These are phyloP conservation scores for Monilinia laxa DNA, from an alignment of 2,329 filamentous ascomycete genomes.

Conservation along the genomic window DNA sequence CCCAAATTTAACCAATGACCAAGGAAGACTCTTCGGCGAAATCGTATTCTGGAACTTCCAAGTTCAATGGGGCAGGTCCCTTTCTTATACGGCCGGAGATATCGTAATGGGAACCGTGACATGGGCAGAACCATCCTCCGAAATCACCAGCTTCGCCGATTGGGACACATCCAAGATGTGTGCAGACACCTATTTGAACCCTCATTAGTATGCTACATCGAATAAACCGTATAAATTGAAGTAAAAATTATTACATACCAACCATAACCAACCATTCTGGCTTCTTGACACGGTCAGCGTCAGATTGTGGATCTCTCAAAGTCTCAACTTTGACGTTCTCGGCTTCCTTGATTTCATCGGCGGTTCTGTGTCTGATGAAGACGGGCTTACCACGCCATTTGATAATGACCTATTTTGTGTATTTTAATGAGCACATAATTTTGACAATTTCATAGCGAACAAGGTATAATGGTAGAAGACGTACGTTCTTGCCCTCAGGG, in stretches of 20 bases:
- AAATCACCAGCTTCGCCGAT: slow-evolving; percentile 98
- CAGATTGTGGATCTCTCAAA: slow-evolving; percentile 87
- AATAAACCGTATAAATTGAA: background rate
- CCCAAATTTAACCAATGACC: slow-evolving; percentile 76
- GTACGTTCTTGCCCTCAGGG: slow-evolving; percentile 98
- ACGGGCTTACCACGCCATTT: slow-evolving; percentile 99
- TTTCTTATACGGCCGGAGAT: slow-evolving; percentile 98
- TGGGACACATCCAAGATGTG: slow-evolving; percentile 97
- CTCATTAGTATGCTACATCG: slow-evolving; percentile 30
- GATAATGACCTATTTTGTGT: slow-evolving; percentile 75
- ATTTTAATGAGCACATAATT: slow-evolving; percentile 15
- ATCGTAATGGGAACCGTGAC: slow-evolving; percentile 99
- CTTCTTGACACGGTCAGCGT: slow-evolving; percentile 93
- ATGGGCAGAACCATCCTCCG: slow-evolving; percentile 99
- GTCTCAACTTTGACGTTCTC: slow-evolving; percentile 79
- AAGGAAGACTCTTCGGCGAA: slow-evolving; percentile 89
- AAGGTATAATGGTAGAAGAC: slow-evolving; percentile 43
- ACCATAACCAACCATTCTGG: slow-evolving; percentile 99
- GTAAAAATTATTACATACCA: slow-evolving; percentile 54
- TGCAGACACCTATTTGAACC: slow-evolving; percentile 79
- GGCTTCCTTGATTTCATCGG: slow-evolving; percentile 90
- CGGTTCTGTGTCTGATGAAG: slow-evolving; percentile 98
- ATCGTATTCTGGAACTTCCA: slow-evolving; percentile 89
- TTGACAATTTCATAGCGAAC: background rate
- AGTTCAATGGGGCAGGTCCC: slow-evolving; percentile 94